Evolutionary conservation across 768 basidiomycete species (phyloP), one percentile per base, ranked within the genome.

Genomic region (Boletus patriciae): DNA sequence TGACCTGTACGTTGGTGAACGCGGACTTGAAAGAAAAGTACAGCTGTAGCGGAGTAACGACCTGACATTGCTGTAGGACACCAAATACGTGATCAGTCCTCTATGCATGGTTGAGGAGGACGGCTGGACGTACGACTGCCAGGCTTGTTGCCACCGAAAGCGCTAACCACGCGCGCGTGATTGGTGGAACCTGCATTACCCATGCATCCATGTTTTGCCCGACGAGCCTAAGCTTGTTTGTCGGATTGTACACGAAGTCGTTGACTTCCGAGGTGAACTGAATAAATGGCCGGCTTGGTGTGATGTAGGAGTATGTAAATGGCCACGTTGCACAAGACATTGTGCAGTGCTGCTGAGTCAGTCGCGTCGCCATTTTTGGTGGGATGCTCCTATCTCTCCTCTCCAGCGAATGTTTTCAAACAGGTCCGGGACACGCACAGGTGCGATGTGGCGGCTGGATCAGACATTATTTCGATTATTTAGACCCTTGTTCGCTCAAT

Each of bases 1-100:
- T 16, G 23, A 65, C 92, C 82, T 96, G 93, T 31, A 77, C 80
- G 62, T 95, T 92, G 16, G 82, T 78, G 60, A 95, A 90, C 8
- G 89, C 86, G 37, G 88, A 84, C 71, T 89, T 91, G 69, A 86
- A 90, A 65, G 91, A 96, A 74, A 92, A 96, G 73, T 95, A 98
- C 41, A 97, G 80, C 69, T 97, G 94, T 25, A 96, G 74, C 3
- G 93, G 92, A 0, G 94, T 92, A 4, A 98, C 83, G 27, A 94
- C 76, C 66, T 95, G 89, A 65, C 88, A 92, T 93, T 98, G 94
- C 94, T 97, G 51, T 29, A 29, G 54, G 54, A 47, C 11, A 29
- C 23, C 27, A 18, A 50, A 44, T 58, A 38, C 18, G 42, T 37
- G 48, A 27, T 59, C 46, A 62, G 57, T 46, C 49, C 38, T 8